A percentile compares a stretch with the other conserved stretches of the same genome.
phyloP scores from a whole-genome alignment of 148 eudicot species.

The Gaultheria prostrata region DNA sequence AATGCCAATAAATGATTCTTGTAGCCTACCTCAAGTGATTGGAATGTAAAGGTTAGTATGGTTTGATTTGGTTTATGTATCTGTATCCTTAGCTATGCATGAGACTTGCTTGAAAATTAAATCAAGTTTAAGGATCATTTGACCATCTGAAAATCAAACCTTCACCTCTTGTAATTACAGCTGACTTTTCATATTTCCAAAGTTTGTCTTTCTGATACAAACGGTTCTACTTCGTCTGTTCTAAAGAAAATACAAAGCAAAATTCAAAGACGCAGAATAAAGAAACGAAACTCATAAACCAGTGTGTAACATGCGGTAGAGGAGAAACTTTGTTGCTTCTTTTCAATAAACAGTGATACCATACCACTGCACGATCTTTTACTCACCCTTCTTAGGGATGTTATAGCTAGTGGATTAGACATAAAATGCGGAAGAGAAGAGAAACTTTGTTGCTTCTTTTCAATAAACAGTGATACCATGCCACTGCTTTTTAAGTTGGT shows the following conservation, averaged over 20 bases:
- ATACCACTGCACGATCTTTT: background rate
- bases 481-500: background rate
- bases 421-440: background rate
- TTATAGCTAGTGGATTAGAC: background rate
- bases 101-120: background rate
- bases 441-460: slow-evolving; percentile 10
- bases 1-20: background rate
- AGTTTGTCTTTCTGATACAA: background rate
- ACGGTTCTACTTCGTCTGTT: too few relatives aligned
- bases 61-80: background rate
- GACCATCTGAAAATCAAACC: background rate
- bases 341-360: too few relatives aligned
- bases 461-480: background rate
- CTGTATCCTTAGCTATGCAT: background rate
- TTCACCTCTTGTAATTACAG: background rate
- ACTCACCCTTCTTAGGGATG: background rate
- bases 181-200: background rate
- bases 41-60: background rate
- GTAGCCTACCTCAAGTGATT: background rate
- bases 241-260: background rate
- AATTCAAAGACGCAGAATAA: background rate
- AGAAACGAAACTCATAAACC: background rate
- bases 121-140: background rate
- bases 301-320: too few relatives aligned
- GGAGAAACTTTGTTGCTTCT: too few relatives aligned